These are phyloP conservation scores for Solanum hybrid DNA, from an alignment of 305 asterid species.

Conservation along the genomic window DNA sequence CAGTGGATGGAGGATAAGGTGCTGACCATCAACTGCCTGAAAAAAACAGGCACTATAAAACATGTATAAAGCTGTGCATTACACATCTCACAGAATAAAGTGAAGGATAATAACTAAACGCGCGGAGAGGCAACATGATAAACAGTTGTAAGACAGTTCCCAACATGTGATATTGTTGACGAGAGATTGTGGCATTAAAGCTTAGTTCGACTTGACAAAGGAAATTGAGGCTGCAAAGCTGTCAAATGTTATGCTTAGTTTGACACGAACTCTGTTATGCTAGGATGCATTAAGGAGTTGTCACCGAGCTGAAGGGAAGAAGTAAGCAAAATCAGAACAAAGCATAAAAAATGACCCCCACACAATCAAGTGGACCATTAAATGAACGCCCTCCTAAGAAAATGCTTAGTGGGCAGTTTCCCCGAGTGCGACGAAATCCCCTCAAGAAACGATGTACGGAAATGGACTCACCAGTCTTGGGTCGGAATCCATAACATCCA, in stretches of 20 bases:
- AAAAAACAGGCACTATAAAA: constrained; percentile 11
- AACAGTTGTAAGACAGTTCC: neutral
- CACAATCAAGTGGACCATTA: neutral
- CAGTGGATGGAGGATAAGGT: constrained; percentile 78
- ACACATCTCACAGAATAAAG: neutral
- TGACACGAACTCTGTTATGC: neutral
- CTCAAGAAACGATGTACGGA: neutral
- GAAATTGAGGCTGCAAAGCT: neutral
- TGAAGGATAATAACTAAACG: neutral
- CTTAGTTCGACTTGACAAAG: neutral
- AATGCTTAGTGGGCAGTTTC: neutral
- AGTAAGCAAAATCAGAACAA: neutral
- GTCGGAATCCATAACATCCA: neutral
- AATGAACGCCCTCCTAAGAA: neutral
- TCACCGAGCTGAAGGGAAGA: neutral
- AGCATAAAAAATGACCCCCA: neutral
- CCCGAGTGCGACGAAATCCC: neutral
- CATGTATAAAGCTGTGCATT: constrained; percentile 1
- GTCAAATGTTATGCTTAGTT: neutral
- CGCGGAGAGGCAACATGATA: neutral
- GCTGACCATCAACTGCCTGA: constrained; percentile 92
- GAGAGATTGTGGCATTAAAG: neutral
- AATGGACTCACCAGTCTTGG: neutral
- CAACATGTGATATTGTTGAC: neutral
- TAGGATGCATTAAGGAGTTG: neutral